Evolutionary conservation across 2,329 filamentous ascomycete species (phyloP).

Genomic region (Ophiocordyceps sinensis): DNA sequence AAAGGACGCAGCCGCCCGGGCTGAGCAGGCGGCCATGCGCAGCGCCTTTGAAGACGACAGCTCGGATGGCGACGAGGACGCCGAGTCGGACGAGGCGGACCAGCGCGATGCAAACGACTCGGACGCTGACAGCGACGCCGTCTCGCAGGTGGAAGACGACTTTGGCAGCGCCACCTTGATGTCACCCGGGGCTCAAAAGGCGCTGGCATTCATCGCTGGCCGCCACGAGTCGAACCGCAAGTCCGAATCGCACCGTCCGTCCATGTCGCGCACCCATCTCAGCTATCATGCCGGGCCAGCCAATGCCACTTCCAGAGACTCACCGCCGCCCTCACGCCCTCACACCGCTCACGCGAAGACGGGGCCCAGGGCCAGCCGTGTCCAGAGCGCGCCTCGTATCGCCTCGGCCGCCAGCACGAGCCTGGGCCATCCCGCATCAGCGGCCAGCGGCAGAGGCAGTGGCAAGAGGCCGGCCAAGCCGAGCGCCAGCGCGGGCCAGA

Average conservation of each 20-base stretch:
- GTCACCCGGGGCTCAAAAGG: conserved; percentile 30
- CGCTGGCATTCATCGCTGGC: conserved; percentile 34
- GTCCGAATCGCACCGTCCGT: conserved; percentile 18
- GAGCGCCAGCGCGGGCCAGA: conserved; percentile 6
- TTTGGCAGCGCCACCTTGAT: conserved; percentile 19
- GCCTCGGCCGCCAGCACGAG: conserved; percentile 11
- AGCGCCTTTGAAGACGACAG: conserved; percentile 38
- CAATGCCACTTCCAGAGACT: conserved; percentile 3
- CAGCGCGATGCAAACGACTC: conserved; percentile 22
- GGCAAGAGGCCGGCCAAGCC: conserved; percentile 11
- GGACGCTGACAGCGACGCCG: conserved; percentile 25
- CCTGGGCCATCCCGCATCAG: conserved; percentile 9
- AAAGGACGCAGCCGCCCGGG: conserved; percentile 18
- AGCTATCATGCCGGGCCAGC: conserved; percentile 15
- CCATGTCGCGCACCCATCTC: conserved; percentile 15
- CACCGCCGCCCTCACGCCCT: conserved; percentile 24
- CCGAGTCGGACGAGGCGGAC: conserved; percentile 23
- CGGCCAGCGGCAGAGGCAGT: conserved; percentile 7
- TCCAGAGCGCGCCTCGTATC: conserved; percentile 34
- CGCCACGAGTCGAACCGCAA: conserved; percentile 20
- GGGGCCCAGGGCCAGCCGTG: conserved; percentile 27
- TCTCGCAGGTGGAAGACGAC: conserved; percentile 17
- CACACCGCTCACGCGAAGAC: conserved; percentile 37
- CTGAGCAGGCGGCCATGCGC: conserved; percentile 21
- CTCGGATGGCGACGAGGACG: conserved; percentile 23